A percentile compares a stretch with the other conserved stretches of the same genome.
phyloP scores from a whole-genome alignment of 495 filamentous ascomycete species.

The Niebla homalea region DNA sequence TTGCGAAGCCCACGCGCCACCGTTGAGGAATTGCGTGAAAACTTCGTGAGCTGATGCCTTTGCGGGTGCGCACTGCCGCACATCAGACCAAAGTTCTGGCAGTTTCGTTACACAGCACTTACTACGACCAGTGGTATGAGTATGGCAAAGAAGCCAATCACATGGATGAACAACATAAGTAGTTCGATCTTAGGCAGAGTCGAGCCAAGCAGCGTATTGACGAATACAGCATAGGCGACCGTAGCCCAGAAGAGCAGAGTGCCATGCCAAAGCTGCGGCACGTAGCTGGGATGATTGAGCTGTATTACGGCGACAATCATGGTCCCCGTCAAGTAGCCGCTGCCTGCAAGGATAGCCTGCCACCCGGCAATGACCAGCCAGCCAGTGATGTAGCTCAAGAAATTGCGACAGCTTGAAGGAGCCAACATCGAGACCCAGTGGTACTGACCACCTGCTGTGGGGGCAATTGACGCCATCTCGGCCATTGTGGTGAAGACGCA shows the following conservation, averaged over 20 bases:
- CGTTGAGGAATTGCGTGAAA: constrained; percentile 35
- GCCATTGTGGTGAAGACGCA: constrained; percentile 17
- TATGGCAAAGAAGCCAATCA: constrained; percentile 39
- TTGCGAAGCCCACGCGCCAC: constrained; percentile 31
- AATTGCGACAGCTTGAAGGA: constrained; percentile 23
- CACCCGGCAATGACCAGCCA: constrained; percentile 36
- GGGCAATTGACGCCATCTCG: constrained; percentile 29
- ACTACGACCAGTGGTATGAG: constrained; percentile 35
- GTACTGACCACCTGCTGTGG: constrained; percentile 39
- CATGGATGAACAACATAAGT: constrained; percentile 33
- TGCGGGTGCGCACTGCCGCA: constrained; percentile 15
- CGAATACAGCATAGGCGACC: constrained; percentile 23
- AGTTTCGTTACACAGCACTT: constrained; percentile 23
- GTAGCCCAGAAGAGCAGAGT: constrained; percentile 33
- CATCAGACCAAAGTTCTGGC: constrained; percentile 9
- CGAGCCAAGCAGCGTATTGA: constrained; percentile 30
- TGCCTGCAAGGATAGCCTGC: constrained; percentile 29
- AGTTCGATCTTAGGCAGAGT: constrained; percentile 34
- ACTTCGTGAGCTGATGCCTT: constrained; percentile 24
- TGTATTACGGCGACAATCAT: constrained; percentile 30
- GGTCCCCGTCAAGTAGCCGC: constrained; percentile 28
- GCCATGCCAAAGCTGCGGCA: constrained; percentile 26
- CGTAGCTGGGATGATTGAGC: constrained; percentile 26
- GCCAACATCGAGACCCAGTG: constrained; percentile 42
- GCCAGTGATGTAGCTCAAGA: constrained; percentile 35